These are phyloP conservation scores for Cynanchum wilfordii DNA, from an alignment of 257 asterid species.

Conservation along the genomic window DNA sequence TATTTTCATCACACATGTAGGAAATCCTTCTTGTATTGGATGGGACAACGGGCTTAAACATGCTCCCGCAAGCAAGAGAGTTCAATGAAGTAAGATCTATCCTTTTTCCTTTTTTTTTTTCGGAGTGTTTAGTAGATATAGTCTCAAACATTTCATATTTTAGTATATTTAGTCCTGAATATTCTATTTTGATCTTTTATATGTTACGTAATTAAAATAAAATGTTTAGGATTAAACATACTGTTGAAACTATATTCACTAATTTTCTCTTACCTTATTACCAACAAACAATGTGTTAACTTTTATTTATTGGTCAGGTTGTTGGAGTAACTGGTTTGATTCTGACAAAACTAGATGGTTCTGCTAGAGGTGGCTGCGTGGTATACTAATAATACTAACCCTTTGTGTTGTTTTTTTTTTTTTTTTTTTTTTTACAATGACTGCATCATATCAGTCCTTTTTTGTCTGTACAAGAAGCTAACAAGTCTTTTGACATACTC, in stretches of 20 bases:
- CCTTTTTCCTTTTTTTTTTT: not conserved
- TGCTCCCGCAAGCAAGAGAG: conserved; percentile 99
- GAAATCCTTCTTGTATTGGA: conserved; percentile 88
- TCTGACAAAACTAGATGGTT: conserved; percentile 88
- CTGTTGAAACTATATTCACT: no score
- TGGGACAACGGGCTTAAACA: conserved; percentile 93
- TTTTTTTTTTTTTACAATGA: not conserved
- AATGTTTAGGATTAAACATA: no score
- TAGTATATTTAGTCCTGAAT: no score
- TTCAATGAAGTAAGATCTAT: conserved; percentile 71
- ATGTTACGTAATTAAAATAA: no score
- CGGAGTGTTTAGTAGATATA: not conserved
- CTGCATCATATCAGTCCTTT: not conserved
- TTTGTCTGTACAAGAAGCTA: not conserved
- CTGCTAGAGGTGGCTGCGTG: conserved; percentile 99
- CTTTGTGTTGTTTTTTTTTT: not conserved
- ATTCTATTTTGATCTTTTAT: no score
- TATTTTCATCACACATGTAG: conserved; percentile 28
- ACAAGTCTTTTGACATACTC: not conserved
- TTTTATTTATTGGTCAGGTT: conserved; percentile 41
- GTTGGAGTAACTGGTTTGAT: conserved; percentile 96
- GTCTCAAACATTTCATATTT: no score
- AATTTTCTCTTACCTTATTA: no score
- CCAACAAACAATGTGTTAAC: not conserved
- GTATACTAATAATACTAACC: conserved; percentile 28